Conservation (phyloP, 2,329 filamentous ascomycete species). For the Diplodia scrobiculata region DNA sequence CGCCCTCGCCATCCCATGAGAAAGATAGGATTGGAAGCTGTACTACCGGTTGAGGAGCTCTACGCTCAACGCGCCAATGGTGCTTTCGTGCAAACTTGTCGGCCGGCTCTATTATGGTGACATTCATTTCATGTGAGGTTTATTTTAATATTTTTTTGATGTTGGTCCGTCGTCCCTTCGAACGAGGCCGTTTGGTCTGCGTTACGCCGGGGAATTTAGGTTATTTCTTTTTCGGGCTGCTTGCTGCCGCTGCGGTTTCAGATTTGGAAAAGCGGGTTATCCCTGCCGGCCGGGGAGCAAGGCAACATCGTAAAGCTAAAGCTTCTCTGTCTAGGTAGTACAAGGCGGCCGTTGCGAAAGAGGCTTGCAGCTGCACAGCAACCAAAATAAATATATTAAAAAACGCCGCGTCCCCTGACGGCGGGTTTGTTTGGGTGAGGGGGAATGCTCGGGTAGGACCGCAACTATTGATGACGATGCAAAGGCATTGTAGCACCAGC, state of each 20-base stretch:
- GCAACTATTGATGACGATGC: neutral
- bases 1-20: neutral
- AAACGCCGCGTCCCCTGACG: neutral
- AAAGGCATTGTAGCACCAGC: constrained; percentile 6
- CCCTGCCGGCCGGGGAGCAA: neutral
- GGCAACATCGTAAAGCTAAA: constrained; percentile 11
- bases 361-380: constrained; percentile 14
- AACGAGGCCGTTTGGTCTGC: constrained; percentile 18
- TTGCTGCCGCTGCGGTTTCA: constrained; percentile 21
- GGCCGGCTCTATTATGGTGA: neutral
- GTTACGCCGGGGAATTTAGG: constrained; percentile 20
- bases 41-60: neutral
- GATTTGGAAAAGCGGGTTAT: neutral
- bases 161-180: neutral
- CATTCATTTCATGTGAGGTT: neutral
- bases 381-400: neutral
- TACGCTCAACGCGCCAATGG: neutral
- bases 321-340: neutral
- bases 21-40: neutral
- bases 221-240: neutral
- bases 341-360: constrained; percentile 21
- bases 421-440: neutral
- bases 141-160: too few relatives aligned
- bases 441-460: neutral
- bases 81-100: neutral